phyloP scores from a whole-genome alignment of 768 basidiomycete genomes.

The Hypholoma sublateritium region DNA sequence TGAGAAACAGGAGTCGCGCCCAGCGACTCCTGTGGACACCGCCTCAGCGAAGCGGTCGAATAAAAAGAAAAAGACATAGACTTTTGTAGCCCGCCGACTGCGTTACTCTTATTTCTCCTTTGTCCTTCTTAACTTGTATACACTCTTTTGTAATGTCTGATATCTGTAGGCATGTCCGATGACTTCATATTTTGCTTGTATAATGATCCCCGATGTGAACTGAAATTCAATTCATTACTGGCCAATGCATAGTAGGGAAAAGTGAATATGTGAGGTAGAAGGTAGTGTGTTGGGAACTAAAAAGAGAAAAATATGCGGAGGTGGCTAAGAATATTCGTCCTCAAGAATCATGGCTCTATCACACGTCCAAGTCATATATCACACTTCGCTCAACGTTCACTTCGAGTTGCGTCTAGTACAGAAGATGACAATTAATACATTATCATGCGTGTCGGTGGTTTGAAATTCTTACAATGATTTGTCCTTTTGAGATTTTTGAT shows the following conservation, averaged over 20 bases:
- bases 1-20: constrained; percentile 56
- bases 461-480: constrained; percentile 1
- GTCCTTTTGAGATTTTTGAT: not conserved
- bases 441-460: not conserved
- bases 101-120: not conserved
- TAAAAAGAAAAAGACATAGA: constrained; percentile 66
- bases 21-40: constrained; percentile 55
- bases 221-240: too few relatives aligned
- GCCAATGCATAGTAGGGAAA: too few relatives aligned
- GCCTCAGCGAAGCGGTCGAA: constrained; percentile 54
- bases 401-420: constrained; percentile 13
- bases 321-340: not conserved
- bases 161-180: too few relatives aligned
- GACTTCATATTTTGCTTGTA: too few relatives aligned
- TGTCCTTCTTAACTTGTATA: not conserved
- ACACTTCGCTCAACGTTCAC: constrained; percentile 20
- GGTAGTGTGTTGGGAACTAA: not conserved
- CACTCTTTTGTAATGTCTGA: too few relatives aligned
- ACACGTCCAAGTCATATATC: constrained; percentile 11
- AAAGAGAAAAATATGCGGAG: not conserved
- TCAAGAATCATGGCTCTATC: not conserved
- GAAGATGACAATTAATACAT: not conserved
- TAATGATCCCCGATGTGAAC: too few relatives aligned
- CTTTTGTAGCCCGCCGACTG: not conserved
- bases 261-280: not conserved